Evolutionary conservation across 495 filamentous ascomycete genomes (phyloP), one percentile per base, ranked within the genome.

Genomic region (Neurospora sp.): DNA sequence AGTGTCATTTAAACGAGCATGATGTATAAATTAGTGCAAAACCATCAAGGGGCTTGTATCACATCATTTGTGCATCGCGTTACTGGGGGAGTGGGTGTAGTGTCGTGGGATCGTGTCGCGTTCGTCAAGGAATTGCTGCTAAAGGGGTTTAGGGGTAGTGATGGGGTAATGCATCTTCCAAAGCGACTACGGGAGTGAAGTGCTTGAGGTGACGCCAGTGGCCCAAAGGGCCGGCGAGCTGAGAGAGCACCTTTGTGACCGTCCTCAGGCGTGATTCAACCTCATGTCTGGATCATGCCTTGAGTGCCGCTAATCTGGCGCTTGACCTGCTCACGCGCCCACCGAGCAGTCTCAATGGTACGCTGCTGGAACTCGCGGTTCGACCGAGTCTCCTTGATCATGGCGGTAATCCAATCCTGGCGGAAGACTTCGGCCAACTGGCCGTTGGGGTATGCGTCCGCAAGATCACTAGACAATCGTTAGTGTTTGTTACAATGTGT

Each of bases 261-360:
- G 48, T 42, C 31, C 65, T 41, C 38, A 59, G 41, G 37, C 42
- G 45, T 44, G 27, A 40, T 68, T 86, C 83, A 65, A 65, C 53
- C 53, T 65, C 53, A 85, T 45, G 83, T 83, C 73, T 84, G 81
- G 37, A 78, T 78, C 83, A 86, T 86, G 42, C 76, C 78, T 72
- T 84, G 78, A 35, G 81, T 78, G 72, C 87, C 87, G 39, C 86
- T 85, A 70, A 92, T 88, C 81, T 99, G 96, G 74, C 93, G 90
- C 87, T 97, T 97, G 79, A 98, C 94, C 78, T 97, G 94, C 84
- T 98, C 96, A 44, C 96, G 90, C 72, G 96, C 94, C 96, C 96
- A 99, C 69, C 96, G 91, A 77, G 96, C 96, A 22, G 95, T 98
- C 39, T 98, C 94, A 73, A 93, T 90, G 7, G 96, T 98, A 69